Conservation (phyloP, 176 grass and related monocot species). For the Phyllostachys edulis region DNA sequence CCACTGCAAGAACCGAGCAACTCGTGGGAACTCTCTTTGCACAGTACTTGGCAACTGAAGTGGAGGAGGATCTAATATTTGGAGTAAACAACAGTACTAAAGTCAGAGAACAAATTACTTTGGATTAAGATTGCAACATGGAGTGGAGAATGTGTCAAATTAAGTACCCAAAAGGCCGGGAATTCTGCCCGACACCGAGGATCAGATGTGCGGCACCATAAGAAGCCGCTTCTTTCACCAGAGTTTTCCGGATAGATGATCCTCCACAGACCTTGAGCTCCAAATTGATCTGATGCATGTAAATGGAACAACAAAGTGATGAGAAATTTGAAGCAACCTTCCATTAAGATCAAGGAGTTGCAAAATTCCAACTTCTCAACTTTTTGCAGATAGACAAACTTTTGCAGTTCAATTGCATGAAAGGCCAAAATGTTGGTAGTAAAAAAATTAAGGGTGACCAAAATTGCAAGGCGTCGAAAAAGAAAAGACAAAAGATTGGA, state of each 20-base stretch:
- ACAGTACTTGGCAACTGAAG: slow-evolving; percentile 85
- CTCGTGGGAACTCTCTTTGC: slow-evolving; percentile 60
- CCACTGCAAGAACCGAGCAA: slow-evolving; percentile 80
- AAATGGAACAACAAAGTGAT: background rate
- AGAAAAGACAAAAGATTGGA: background rate
- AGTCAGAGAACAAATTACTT: slow-evolving; percentile 17
- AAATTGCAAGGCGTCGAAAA: slow-evolving; percentile 11
- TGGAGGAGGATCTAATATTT: slow-evolving; percentile 47
- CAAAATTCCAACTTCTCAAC: background rate
- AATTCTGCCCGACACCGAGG: slow-evolving; percentile 54
- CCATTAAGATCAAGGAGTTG: background rate
- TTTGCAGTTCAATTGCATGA: background rate
- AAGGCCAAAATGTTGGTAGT: too few species aligned
- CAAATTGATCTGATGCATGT: slow-evolving; percentile 56
- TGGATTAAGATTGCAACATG: background rate
- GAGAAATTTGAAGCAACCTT: background rate
- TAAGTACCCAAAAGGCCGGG: slow-evolving; percentile 61
- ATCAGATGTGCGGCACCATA: slow-evolving; percentile 57
- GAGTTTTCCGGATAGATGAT: slow-evolving; percentile 58
- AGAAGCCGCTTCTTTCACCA: slow-evolving; percentile 61
- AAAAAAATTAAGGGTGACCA: background rate
- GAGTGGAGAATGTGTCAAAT: background rate
- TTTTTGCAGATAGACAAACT: background rate
- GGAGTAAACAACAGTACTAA: background rate
- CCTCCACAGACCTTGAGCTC: slow-evolving; percentile 83